Conservation (phyloP, 768 basidiomycete species). For the Termitomyces sp. region DNA sequence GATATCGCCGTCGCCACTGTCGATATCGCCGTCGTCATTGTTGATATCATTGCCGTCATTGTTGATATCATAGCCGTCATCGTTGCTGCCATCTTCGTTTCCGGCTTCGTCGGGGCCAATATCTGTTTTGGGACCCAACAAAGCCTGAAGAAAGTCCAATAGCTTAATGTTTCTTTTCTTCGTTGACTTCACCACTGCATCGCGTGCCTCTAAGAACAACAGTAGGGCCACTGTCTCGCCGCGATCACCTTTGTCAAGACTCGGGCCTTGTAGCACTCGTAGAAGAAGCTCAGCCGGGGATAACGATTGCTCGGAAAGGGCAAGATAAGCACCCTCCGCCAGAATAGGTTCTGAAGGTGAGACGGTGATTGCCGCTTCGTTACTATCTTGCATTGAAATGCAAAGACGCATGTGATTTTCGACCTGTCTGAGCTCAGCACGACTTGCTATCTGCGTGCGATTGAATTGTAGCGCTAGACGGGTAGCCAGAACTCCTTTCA, state of each 20-base stretch:
- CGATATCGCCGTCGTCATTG: background rate
- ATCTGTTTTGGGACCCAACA: background rate
- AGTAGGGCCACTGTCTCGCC: background rate
- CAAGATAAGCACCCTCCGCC: background rate
- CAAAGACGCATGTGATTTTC: too few relatives aligned
- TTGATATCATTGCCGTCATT: too few relatives aligned
- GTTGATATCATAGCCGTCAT: too few relatives aligned
- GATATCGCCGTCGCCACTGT: too few relatives aligned
- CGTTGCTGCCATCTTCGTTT: too few relatives aligned
- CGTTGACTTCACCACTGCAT: background rate
- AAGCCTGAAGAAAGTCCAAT: background rate
- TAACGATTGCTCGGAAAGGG: too few relatives aligned
- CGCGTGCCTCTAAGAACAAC: background rate
- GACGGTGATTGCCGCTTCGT: background rate
- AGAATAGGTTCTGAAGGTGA: background rate
- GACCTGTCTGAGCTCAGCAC: too few relatives aligned
- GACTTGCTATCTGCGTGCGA: too few relatives aligned
- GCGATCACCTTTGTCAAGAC: background rate
- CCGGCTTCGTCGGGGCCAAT: too few relatives aligned
- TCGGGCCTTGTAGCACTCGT: background rate
- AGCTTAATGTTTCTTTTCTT: background rate
- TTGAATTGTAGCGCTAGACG: too few relatives aligned
- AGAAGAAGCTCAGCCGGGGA: background rate
- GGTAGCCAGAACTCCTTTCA: too few relatives aligned
- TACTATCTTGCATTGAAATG: too few relatives aligned